Evolutionary conservation across 2,329 filamentous ascomycete genomes (phyloP).

Genomic region (Alternaria sp.): DNA sequence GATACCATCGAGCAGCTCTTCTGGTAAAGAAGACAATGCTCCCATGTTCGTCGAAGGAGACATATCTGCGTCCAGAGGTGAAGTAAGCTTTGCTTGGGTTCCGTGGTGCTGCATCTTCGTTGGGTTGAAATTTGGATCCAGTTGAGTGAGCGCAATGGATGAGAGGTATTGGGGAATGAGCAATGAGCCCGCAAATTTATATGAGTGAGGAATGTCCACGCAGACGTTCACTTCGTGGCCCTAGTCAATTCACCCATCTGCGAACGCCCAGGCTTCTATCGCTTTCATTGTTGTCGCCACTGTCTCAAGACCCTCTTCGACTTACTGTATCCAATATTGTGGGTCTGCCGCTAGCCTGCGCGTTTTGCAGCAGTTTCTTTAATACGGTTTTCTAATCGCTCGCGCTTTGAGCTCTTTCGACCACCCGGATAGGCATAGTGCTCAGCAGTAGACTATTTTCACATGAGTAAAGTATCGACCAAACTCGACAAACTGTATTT

Average conservation of each 20-base stretch:
- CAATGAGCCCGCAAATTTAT: neutral
- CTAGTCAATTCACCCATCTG: neutral
- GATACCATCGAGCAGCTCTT: neutral
- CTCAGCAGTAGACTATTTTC: no score
- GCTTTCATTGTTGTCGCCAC: neutral
- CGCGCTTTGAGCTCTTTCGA: no score
- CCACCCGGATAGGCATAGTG: no score
- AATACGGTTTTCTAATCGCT: accelerated
- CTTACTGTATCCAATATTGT: no score
- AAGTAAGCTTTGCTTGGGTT: neutral
- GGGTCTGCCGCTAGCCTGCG: no score
- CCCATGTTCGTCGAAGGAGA: neutral
- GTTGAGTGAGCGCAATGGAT: neutral
- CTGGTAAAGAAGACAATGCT: neutral
- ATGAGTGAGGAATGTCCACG: neutral
- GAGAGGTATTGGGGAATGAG: neutral
- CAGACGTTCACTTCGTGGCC: neutral
- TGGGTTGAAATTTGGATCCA: neutral
- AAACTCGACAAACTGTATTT: no score
- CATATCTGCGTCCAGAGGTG: neutral
- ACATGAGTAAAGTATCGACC: no score
- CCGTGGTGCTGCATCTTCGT: neutral
- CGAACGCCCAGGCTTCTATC: neutral
- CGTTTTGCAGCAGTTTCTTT: neutral
- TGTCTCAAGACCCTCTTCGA: neutral